Evolutionary conservation across 441 rosid genomes (phyloP).

Genomic region (Gossypium gossypioides): DNA sequence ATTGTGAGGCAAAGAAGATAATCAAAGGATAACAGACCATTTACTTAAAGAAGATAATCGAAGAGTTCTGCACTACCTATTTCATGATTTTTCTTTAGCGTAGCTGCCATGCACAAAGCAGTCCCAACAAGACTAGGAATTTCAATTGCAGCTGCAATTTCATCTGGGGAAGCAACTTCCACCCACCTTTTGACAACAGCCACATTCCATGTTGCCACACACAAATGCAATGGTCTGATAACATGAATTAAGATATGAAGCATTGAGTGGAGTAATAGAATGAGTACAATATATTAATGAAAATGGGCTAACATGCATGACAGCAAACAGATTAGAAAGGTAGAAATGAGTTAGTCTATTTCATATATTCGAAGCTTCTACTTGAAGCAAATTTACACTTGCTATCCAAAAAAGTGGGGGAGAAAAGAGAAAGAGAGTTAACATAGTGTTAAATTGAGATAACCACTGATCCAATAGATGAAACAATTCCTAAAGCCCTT

Average conservation of each 20-base stretch:
- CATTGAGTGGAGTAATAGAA: constrained; percentile 8
- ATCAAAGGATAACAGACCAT: neutral
- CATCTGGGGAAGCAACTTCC: constrained; percentile 66
- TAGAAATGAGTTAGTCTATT: neutral
- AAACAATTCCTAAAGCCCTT: neutral
- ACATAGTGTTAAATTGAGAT: neutral
- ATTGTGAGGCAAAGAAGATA: neutral
- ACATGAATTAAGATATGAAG: constrained; percentile 13
- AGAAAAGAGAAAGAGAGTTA: neutral
- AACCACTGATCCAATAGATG: neutral
- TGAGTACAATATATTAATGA: neutral
- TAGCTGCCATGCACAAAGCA: constrained; percentile 92
- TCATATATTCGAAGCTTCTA: neutral
- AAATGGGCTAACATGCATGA: neutral
- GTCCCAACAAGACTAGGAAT: constrained; percentile 78
- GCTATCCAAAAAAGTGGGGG: neutral
- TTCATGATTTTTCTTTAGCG: constrained; percentile 85
- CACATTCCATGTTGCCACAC: constrained; percentile 85
- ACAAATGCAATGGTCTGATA: constrained; percentile 84
- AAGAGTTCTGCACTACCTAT: constrained; percentile 48
- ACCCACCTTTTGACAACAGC: constrained; percentile 87
- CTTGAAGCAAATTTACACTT: neutral
- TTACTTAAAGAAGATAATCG: neutral
- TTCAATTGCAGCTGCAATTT: constrained; percentile 66
- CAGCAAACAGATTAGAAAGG: constrained; percentile 5